A percentile compares a stretch with the other conserved stretches of the same genome.
Conservation (phyloP, 1,139 yeast genomes). For the Pichia sp. region DNA sequence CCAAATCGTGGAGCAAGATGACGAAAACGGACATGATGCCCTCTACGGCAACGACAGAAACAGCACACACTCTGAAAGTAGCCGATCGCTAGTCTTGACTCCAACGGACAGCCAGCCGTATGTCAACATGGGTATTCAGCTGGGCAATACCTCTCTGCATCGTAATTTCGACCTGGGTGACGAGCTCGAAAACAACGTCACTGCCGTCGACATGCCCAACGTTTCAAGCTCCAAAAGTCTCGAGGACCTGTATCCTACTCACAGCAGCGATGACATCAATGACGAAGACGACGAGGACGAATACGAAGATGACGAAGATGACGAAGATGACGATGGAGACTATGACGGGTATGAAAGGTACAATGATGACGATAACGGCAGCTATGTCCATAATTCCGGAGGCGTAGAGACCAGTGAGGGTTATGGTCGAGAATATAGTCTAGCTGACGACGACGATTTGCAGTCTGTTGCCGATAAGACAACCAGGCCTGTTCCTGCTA, state of each 20-base stretch:
- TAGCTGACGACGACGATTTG: too few species aligned
- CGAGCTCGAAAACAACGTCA: slow-evolving; percentile 18
- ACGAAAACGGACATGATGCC: neutral
- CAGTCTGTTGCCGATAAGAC: too few species aligned
- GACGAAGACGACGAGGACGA: slow-evolving; percentile 5
- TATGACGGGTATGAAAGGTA: slow-evolving; percentile 3
- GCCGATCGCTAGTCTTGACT: slow-evolving; percentile 1
- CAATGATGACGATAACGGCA: neutral
- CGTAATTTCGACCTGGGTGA: slow-evolving; percentile 18
- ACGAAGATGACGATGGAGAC: neutral
- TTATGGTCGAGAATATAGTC: too few species aligned
- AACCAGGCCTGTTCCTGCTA: neutral
- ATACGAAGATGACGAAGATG: slow-evolving; percentile 3
- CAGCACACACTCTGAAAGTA: neutral
- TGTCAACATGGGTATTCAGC: neutral
- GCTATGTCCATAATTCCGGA: neutral
- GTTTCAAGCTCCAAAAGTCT: slow-evolving; percentile 7
- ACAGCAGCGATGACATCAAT: slow-evolving; percentile 11
- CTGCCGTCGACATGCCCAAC: neutral
- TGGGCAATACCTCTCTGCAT: neutral
- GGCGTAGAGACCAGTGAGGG: too few species aligned
- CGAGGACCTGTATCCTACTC: slow-evolving; percentile 19
- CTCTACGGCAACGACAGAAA: neutral
- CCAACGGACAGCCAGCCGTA: slow-evolving; percentile 11
- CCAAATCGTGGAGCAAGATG: neutral